Conservation (phyloP, 108 stramenopile species). For the Phaeodactylum tricornutum region DNA sequence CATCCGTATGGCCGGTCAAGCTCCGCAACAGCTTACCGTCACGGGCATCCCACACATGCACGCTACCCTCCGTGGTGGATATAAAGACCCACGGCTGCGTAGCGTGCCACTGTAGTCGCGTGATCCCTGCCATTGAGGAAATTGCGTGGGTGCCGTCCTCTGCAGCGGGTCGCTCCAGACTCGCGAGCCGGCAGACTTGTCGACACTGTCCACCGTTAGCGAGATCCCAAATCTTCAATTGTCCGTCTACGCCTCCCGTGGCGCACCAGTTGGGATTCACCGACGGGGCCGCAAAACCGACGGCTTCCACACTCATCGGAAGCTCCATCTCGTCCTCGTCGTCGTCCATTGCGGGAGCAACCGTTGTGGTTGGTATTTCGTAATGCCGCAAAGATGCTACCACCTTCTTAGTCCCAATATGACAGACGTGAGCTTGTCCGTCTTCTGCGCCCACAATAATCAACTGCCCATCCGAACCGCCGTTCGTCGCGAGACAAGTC, state of each 20-base stretch:
- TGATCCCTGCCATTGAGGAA: constrained; percentile 30
- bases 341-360: constrained; percentile 20
- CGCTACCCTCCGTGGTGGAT: constrained; percentile 56
- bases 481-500: constrained; percentile 60
- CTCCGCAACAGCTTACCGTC: constrained; percentile 47
- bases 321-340: constrained; percentile 49
- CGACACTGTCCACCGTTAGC: constrained; percentile 38
- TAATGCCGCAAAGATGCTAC: constrained; percentile 73
- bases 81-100: constrained; percentile 64
- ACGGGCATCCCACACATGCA: constrained; percentile 89
- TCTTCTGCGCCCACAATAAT: constrained; percentile 76
- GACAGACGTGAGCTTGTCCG: constrained; percentile 83
- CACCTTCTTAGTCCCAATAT: constrained; percentile 73
- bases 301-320: constrained; percentile 77
- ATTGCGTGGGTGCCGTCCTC: background rate
- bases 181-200: constrained; percentile 22
- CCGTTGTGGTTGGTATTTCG: constrained; percentile 12
- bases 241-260: constrained; percentile 79
- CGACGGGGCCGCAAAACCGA: constrained; percentile 64
- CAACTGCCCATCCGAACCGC: constrained; percentile 44
- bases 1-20: no score
- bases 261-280: constrained; percentile 73
- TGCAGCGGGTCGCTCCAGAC: constrained; percentile 2
- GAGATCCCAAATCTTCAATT: constrained; percentile 84
- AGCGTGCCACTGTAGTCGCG: constrained; percentile 76